Evolutionary conservation across 2,329 filamentous ascomycete genomes (phyloP).

Genomic region (Seiridium cupressi): DNA sequence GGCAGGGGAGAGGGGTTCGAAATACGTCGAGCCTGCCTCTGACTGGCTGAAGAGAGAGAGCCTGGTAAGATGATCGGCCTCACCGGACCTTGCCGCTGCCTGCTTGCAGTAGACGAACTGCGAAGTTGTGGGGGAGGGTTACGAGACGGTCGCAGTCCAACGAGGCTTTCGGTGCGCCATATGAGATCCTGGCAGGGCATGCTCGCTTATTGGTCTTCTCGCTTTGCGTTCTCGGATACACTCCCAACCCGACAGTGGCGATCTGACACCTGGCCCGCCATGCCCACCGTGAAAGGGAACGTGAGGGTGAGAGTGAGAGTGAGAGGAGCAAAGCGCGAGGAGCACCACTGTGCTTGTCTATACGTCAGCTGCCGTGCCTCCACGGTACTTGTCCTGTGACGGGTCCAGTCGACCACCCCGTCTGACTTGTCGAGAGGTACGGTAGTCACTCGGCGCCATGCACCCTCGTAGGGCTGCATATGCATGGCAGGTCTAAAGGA

Average conservation of each 20-base stretch:
- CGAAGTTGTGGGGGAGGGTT: not conserved
- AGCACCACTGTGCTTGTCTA: not conserved
- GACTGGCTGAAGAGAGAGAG: not conserved
- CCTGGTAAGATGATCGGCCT: not conserved
- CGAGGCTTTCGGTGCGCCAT: not conserved
- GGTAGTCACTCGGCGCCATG: not conserved
- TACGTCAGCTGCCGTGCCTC: not conserved
- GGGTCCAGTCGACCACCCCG: too few species aligned
- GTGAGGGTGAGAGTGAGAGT: too few species aligned
- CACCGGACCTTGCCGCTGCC: not conserved
- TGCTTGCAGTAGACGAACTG: not conserved
- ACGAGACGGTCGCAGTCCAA: not conserved
- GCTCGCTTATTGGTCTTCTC: too few species aligned
- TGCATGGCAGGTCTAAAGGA: not conserved
- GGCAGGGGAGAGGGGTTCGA: not conserved
- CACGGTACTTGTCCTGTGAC: not conserved
- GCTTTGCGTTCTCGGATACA: too few species aligned
- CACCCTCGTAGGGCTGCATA: constrained; percentile 5
- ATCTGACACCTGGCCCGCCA: too few species aligned
- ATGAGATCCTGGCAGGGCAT: not conserved
- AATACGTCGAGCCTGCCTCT: not conserved
- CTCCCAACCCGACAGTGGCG: too few species aligned
- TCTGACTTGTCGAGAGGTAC: not conserved
- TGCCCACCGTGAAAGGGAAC: too few species aligned
- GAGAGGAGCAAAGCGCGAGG: not conserved